These are phyloP conservation scores for Calonectria henricotiae DNA, from an alignment of 2,329 filamentous ascomycete species.

Conservation along the genomic window DNA sequence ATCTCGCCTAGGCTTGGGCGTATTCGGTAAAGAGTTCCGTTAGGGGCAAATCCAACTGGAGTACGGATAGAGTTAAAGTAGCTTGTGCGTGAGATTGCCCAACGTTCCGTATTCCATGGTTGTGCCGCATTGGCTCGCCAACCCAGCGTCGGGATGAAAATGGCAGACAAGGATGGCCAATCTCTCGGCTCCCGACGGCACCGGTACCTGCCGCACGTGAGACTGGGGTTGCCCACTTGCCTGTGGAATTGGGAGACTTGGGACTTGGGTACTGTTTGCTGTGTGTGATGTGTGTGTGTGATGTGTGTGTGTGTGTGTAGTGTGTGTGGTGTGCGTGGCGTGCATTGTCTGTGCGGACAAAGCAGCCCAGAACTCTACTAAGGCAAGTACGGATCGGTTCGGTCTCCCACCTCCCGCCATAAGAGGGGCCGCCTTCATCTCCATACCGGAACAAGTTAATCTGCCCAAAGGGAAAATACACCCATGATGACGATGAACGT, in stretches of 20 bases:
- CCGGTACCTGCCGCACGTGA: slow-evolving; percentile 36
- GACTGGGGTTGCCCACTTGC: background rate
- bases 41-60: slow-evolving; percentile 7
- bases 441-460: slow-evolving; percentile 16
- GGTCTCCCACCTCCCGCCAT: slow-evolving; percentile 36
- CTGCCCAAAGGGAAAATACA: slow-evolving; percentile 14
- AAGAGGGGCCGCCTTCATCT: background rate
- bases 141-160: slow-evolving; percentile 13
- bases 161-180: slow-evolving; percentile 22
- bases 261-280: background rate
- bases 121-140: slow-evolving; percentile 3
- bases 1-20: background rate
- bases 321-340: background rate
- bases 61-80: slow-evolving; percentile 24
- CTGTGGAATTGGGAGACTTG: background rate
- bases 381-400: slow-evolving; percentile 34
- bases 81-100: slow-evolving; percentile 20
- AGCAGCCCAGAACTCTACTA: slow-evolving; percentile 2
- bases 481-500: slow-evolving; percentile 23
- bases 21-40: slow-evolving; percentile 11
- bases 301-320: no score
- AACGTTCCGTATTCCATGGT: slow-evolving; percentile 4
- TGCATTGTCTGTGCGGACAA: slow-evolving; percentile 25
- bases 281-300: background rate
- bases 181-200: slow-evolving; percentile 25